phyloP scores from a whole-genome alignment of 805 yeast species.

The Helenozyma baotianmanensis region DNA sequence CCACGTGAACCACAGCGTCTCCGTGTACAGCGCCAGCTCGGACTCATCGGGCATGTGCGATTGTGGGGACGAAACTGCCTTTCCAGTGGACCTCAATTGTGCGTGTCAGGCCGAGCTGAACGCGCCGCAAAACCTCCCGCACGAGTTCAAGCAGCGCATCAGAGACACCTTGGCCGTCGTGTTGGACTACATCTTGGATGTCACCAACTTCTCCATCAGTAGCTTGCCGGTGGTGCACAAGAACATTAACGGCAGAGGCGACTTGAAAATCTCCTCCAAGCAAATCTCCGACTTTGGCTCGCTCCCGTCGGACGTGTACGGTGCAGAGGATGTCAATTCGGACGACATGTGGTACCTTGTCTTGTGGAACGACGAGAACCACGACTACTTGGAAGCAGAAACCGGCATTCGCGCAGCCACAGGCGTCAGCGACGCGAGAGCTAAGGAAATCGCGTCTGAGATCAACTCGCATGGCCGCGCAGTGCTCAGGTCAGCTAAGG shows the following conservation, averaged over 20 bases:
- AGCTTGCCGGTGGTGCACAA: constrained; percentile 38
- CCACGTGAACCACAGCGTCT: constrained; percentile 63
- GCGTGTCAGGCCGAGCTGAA: constrained; percentile 24
- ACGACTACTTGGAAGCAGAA: constrained; percentile 53
- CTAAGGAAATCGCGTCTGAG: constrained; percentile 35
- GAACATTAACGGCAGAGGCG: constrained; percentile 21
- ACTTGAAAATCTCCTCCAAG: constrained; percentile 19
- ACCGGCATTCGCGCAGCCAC: constrained; percentile 39
- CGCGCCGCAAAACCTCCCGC: constrained; percentile 4
- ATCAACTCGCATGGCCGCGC: constrained; percentile 51
- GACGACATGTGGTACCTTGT: constrained; percentile 40
- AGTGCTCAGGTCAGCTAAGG: constrained; percentile 33
- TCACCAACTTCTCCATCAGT: constrained; percentile 33
- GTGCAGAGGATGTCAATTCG: constrained; percentile 30
- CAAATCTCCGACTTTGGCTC: constrained; percentile 27
- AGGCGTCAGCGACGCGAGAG: constrained; percentile 20
- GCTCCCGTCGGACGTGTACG: constrained; percentile 30
- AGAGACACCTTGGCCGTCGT: constrained; percentile 26
- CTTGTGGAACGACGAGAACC: constrained; percentile 79
- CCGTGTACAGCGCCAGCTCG: constrained; percentile 45
- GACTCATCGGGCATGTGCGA: constrained; percentile 52
- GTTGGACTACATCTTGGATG: constrained; percentile 42
- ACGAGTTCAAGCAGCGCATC: constrained; percentile 17
- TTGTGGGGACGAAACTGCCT: constrained; percentile 69
- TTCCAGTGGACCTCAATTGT: constrained; percentile 52